A percentile compares a stretch with the other conserved stretches of the same genome.
phyloP scores from a whole-genome alignment of 140 eudicot species.

The Flaveria floridana region DNA sequence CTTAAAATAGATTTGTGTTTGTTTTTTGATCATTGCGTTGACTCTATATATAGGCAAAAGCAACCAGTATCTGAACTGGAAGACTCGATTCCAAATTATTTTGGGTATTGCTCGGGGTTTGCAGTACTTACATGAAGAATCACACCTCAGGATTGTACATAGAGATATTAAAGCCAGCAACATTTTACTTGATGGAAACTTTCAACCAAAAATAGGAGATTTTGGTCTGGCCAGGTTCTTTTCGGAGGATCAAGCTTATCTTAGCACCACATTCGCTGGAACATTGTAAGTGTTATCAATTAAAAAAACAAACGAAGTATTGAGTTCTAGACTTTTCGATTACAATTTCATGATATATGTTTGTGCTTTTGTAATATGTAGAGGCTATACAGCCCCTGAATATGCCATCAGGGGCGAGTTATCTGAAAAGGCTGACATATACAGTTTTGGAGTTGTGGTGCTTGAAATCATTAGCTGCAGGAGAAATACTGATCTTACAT shows the following conservation, averaged over 20 bases:
- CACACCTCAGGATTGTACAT: constrained; percentile 69
- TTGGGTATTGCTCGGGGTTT: constrained; percentile 74
- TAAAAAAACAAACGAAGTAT: neutral
- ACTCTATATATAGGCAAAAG: constrained; percentile 46
- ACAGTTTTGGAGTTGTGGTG: constrained; percentile 76
- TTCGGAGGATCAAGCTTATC: constrained; percentile 76
- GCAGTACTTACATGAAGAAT: constrained; percentile 74
- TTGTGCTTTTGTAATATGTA: constrained; percentile 24
- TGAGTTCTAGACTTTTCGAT: neutral
- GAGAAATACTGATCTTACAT: constrained; percentile 59
- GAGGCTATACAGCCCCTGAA: constrained; percentile 92
- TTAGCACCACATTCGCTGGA: constrained; percentile 76
- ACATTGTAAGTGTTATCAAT: constrained; percentile 49
- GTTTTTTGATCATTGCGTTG: neutral
- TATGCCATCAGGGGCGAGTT: constrained; percentile 77
- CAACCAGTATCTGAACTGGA: constrained; percentile 56
- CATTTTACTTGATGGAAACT: constrained; percentile 66
- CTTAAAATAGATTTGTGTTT: neutral
- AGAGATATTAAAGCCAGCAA: constrained; percentile 80
- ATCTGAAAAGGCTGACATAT: constrained; percentile 72
- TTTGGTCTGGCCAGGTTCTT: constrained; percentile 82
- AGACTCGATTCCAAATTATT: constrained; percentile 55
- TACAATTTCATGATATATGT: neutral
- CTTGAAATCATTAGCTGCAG: constrained; percentile 70
- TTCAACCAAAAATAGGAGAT: constrained; percentile 71